Conservation (phyloP, 2,329 filamentous ascomycete genomes). For the Elsinoe ampelina region DNA sequence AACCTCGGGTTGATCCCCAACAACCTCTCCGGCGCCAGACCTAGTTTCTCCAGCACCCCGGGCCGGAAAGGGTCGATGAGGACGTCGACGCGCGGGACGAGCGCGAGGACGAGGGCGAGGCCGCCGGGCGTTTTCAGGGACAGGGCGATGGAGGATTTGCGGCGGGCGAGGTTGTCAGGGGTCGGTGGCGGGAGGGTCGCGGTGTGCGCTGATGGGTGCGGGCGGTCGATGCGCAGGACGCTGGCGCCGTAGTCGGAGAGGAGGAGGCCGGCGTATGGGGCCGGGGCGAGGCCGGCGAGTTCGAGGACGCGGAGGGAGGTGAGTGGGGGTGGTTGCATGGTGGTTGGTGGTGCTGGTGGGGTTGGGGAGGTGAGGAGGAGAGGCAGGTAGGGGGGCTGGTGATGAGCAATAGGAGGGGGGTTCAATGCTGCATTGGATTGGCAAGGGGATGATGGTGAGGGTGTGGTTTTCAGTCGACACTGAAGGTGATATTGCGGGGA, state of each 20-base stretch:
- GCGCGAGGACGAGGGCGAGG: conserved; percentile 53
- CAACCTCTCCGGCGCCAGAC: conserved; percentile 62
- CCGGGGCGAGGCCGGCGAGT: conserved; percentile 54
- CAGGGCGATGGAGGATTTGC: conserved; percentile 70
- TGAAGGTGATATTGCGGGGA: no score
- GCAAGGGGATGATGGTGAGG: no score
- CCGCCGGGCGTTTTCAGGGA: conserved; percentile 64
- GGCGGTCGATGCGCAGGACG: conserved; percentile 75
- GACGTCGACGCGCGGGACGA: conserved; percentile 60
- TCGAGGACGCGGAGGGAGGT: conserved; percentile 54
- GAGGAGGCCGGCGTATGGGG: conserved; percentile 79
- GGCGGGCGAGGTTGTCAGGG: conserved; percentile 65
- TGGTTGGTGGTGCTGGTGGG: neutral
- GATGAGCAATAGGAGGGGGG: no score
- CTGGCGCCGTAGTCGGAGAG: conserved; percentile 83
- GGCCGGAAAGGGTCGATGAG: conserved; percentile 91
- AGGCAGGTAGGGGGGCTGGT: no score
- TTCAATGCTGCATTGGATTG: no score
- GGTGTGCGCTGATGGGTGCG: conserved; percentile 34
- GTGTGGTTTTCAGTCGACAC: no score
- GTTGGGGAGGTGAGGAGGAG: no score
- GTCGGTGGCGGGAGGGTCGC: conserved; percentile 33
- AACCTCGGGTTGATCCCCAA: conserved; percentile 60
- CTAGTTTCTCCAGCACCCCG: conserved; percentile 76
- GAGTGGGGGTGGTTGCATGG: conserved; percentile 38